Base-by-base conservation (phyloP, 192 early-diverging fungal genomes). In the Dispira simplex region DNA sequence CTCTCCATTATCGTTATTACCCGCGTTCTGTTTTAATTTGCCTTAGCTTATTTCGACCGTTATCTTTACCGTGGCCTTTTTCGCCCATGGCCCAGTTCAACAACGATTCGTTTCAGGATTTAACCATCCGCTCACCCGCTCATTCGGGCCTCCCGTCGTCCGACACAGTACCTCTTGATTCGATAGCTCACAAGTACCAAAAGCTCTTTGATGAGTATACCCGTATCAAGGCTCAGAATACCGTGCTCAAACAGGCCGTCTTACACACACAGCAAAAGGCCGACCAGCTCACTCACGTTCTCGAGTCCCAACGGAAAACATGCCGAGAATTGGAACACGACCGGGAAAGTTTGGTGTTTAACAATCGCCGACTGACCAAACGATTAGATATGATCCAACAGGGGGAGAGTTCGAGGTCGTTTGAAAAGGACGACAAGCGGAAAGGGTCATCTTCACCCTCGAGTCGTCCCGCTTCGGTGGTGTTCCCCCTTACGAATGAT, bases 181-280 rank as follows among this genome's bases (percentile, higher is more conserved):
- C 59, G 26, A 16, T 62, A 45, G 59, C 59, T 1, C 44, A 44
- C 28, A 62, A 62, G 44, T 62, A 62, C 59, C 59, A 62, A 46
- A 44, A 46, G n/a, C 59, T 62, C 20, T 45, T 62, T 46, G n/a
- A 20, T 16, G 59, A 62, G 26, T 62, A 62, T 25, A 45, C 59
- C 18, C 59, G 59, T 44, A 45, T 62, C 11, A 62, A 62, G n/a
- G 59, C 59, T 6, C 59, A 62, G 14, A 43, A 62, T 44, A 45
- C 59, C 14, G 59, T 62, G 20, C 44, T 62, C 6, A 62, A 62
- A 45, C 59, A 62, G 43, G 59, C 59, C 44, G 43, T 62, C 9
- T 8, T 62, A 5, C 28, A 62, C 20, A 5, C 28, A 6, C 59
- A 45, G 28, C 6, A 62, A 20, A 39, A 44, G 59, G 46, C 23